These are phyloP conservation scores for Mycena belliarum DNA, from an alignment of 768 basidiomycete genomes.

Conservation along the genomic window DNA sequence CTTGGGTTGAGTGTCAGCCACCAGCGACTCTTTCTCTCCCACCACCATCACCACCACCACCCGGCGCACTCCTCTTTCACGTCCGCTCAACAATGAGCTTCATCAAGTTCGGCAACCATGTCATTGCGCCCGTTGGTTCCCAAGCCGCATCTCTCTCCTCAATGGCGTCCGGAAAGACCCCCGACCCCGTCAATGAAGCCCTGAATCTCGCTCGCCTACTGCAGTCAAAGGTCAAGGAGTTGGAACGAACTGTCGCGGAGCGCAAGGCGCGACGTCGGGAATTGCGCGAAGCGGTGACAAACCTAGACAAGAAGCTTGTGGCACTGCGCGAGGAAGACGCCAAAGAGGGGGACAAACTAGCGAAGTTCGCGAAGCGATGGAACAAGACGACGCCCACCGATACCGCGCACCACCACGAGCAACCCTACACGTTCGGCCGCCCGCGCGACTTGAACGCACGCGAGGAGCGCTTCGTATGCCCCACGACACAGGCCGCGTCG, in stretches of 20 bases:
- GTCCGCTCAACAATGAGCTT: conserved; percentile 6
- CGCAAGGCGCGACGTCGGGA: conserved; percentile 6
- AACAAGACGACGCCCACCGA: neutral
- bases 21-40: neutral
- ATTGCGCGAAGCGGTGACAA: neutral
- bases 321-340: conserved; percentile 4
- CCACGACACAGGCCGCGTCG: conserved; percentile 10
- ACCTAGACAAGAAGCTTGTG: neutral
- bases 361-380: conserved; percentile 7
- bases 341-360: conserved; percentile 12
- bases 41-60: neutral
- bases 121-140: conserved; percentile 10
- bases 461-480: conserved; percentile 1
- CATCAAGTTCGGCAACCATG: conserved; percentile 17
- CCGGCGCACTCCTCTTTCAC: neutral
- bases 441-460: neutral
- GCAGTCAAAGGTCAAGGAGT: conserved; percentile 6
- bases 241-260: conserved; percentile 2
- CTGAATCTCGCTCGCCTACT: conserved; percentile 4
- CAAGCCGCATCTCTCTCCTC: neutral
- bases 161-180: no score
- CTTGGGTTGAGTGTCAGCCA: conserved; percentile 9
- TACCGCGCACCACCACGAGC: neutral
- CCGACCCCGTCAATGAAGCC: neutral
- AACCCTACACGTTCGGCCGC: neutral